A percentile compares a stretch with the other conserved stretches of the same genome.
These are phyloP conservation scores for Picochlorum sp. DNA, from an alignment of 139 green algal genomes.

Conservation along the genomic window DNA sequence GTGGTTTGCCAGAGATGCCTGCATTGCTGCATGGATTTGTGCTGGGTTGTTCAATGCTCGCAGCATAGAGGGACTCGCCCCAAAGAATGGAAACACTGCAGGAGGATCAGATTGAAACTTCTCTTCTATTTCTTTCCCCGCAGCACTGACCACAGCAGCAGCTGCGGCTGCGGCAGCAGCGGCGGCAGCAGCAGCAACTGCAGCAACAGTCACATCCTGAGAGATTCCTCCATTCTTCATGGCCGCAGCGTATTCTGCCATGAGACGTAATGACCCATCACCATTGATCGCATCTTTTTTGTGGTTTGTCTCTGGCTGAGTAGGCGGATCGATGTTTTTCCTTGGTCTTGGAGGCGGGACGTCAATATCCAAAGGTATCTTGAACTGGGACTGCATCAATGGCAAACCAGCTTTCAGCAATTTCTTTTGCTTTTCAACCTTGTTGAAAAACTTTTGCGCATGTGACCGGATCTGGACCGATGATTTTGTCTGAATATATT, in stretches of 20 bases:
- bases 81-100: constrained; percentile 67
- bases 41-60: constrained; percentile 30
- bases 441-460: constrained; percentile 89
- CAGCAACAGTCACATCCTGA: constrained; percentile 47
- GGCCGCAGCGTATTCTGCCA: constrained; percentile 1
- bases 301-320: not conserved
- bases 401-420: constrained; percentile 24
- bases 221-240: constrained; percentile 1
- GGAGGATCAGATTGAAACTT: constrained; percentile 55
- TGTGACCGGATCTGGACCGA: constrained; percentile 92
- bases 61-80: constrained; percentile 50
- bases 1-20: constrained; percentile 5
- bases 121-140: constrained; percentile 51
- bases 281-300: not conserved
- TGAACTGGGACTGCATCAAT: constrained; percentile 13
- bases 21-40: constrained; percentile 28
- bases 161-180: constrained; percentile 55
- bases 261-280: not conserved
- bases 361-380: constrained; percentile 35
- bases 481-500: constrained; percentile 88
- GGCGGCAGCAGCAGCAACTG: constrained; percentile 53
- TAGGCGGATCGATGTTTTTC: constrained; percentile 41
- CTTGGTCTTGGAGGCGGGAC: constrained; percentile 86
- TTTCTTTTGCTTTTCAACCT: constrained; percentile 47
- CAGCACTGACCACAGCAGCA: constrained; percentile 60